These are phyloP conservation scores for Silene vulgaris DNA, from an alignment of 179 eudicot species.

Conservation along the genomic window DNA sequence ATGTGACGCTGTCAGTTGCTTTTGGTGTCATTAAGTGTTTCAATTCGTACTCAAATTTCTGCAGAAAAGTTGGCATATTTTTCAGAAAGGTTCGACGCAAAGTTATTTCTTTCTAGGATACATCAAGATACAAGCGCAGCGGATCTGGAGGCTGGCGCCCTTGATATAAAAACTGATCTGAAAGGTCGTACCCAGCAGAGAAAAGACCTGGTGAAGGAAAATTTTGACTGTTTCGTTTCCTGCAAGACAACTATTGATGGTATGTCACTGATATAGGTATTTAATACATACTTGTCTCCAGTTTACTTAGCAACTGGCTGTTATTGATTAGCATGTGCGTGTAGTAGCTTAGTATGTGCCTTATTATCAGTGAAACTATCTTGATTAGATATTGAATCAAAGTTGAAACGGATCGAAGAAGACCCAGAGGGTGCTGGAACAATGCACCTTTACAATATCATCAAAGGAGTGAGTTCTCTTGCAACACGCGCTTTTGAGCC, in stretches of 20 bases:
- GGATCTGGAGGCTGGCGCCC: slow-evolving; percentile 86
- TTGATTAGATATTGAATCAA: slow-evolving; percentile 81
- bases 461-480: slow-evolving; percentile 69
- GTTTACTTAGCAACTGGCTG: background rate
- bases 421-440: slow-evolving; percentile 99
- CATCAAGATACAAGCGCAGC: slow-evolving; percentile 85
- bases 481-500: slow-evolving; percentile 92
- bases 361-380: slow-evolving; percentile 20
- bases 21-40: background rate
- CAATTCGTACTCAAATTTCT: slow-evolving; percentile 15
- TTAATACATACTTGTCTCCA: background rate
- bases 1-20: background rate
- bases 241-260: slow-evolving; percentile 99
- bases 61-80: slow-evolving; percentile 82
- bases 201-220: slow-evolving; percentile 90
- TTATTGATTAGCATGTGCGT: slow-evolving; percentile 12
- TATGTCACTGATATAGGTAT: slow-evolving; percentile 29
- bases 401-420: slow-evolving; percentile 91
- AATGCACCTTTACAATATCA: slow-evolving; percentile 63
- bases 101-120: slow-evolving; percentile 79
- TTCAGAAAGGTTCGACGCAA: slow-evolving; percentile 83
- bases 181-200: slow-evolving; percentile 89
- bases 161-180: slow-evolving; percentile 81
- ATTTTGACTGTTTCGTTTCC: slow-evolving; percentile 93
- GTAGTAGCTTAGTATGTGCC: slow-evolving; percentile 16